Base-by-base conservation (phyloP, 805 yeast species). In the Starmerella bombi region DNA sequence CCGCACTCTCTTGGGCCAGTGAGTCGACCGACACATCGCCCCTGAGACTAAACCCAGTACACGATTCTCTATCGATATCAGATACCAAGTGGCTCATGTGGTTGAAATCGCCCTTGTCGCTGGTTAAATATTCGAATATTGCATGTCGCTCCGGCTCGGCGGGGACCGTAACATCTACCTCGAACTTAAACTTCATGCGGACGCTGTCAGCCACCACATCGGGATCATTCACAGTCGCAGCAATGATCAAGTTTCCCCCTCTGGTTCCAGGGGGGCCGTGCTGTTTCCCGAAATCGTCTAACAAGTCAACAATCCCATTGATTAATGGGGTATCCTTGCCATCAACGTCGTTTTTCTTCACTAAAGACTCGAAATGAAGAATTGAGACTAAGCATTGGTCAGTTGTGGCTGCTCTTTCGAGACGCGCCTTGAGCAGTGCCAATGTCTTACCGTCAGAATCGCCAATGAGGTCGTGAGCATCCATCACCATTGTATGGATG, bases 1-100 rank as follows among this genome's bases (percentile, higher is more conserved):
- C 97, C 2, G 97, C 97, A 44, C 94, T 80, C 52, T 85, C 94
- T 37, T 80, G 61, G 0, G 96, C 80, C 23, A 91, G 62, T 0
- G 72, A 60, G 1, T 66, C 60, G 5, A 71, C 51, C 2, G 75
- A 69, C 3, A 85, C 72, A 50, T 79, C 77, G 12, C 63, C 60
- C 15, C 71, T 58, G 5, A 63, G 48, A 1, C 46, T 42, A 44
- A 54, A 66, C 7, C 50, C 51, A 4, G 36, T 28, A 3, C 45
- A 43, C 9, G 50, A 25, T 3, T 34, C 34, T 8, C 30, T 28
- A 4, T 31, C 40, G 15, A 46, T 27, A 14, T 32, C 36, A 23
- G 49, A 36, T 3, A 37, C 32, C 16, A 48, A 38, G 17, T 33
- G 40, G 20, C 34, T 31, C 3, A 36, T 36, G 3, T 41, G 39